Evolutionary conservation across 176 grass and related monocot genomes (phyloP), one percentile per base, ranked within the genome.

Genomic region (Aegilops bicornis): DNA sequence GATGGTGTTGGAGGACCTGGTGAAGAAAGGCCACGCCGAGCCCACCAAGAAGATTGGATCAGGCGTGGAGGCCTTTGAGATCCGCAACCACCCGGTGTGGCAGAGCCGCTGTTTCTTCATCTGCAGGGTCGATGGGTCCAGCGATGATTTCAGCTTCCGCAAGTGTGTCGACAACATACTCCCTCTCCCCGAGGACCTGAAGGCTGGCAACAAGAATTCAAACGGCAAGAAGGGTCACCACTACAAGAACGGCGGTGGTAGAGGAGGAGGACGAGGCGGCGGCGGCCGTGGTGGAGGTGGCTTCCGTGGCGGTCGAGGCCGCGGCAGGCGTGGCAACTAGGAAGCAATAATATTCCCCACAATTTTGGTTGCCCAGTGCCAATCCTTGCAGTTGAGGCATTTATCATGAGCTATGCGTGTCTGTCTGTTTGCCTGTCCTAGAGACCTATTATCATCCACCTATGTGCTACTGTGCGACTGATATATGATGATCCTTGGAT

Each of bases 141-240:
- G 64, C 0, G 97, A 99, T 12, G 97, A 99, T 45, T 99, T 99
- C 73, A 99, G 97, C 89, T 99, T 99, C 85, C 94, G 97, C 60
- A 99, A 99, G 79, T 99, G 97, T 37, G 92, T 99, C 0, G 89
- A 99, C 79, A 89, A 79, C 20, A 93, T 97, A 75, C 90, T 99
- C 40, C 94, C 97, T 45, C 87, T 97, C 80, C 97, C 97, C 5
- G 93, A 96, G 54, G 64, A 93, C 64, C 73, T 96, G 86, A 96
- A 96, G 90, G 63, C 77, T 39, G 73, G 84, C 33, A 77, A 70
- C 10, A 90, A 84, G 40, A 23, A 20, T 11, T 85, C 78, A 29
- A 77, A 82, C 20, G 83, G 89, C 47, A 89, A 91, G 15, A 89
- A 88, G 82, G 73, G 76, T 6, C 86, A 81, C 50, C 78, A 88